Evolutionary conservation across 1,139 yeast genomes (phyloP).

Genomic region (Geotrichum bryndzae): DNA sequence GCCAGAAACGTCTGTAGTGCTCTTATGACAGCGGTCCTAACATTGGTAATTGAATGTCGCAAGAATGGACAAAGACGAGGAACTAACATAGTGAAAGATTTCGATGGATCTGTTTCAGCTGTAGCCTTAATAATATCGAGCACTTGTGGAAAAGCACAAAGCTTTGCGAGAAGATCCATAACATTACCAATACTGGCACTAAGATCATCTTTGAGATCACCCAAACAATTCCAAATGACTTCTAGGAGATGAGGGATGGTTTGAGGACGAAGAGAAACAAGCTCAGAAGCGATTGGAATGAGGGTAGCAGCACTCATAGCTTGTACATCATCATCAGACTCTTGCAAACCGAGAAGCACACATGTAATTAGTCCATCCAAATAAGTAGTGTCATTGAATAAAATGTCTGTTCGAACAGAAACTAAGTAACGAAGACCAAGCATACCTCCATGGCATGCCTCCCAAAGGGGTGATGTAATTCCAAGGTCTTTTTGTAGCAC

Average conservation of each 20-base stretch:
- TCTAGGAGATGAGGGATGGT: slow-evolving; percentile 60
- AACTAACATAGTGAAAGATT: slow-evolving; percentile 67
- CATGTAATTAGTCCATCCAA: slow-evolving; percentile 71
- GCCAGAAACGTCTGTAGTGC: slow-evolving; percentile 74
- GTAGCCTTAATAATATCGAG: slow-evolving; percentile 62
- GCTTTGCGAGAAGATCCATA: slow-evolving; percentile 85
- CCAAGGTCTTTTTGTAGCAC: slow-evolving; percentile 60
- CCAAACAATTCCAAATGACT: slow-evolving; percentile 83
- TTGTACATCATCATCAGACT: slow-evolving; percentile 92
- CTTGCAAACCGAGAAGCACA: slow-evolving; percentile 80
- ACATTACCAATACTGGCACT: slow-evolving; percentile 94
- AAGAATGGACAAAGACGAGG: slow-evolving; percentile 89
- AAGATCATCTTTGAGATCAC: slow-evolving; percentile 80
- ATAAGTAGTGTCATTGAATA: slow-evolving; percentile 46
- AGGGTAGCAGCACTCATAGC: slow-evolving; percentile 94
- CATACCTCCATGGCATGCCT: slow-evolving; percentile 98
- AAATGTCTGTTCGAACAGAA: slow-evolving; percentile 75
- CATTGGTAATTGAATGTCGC: slow-evolving; percentile 89
- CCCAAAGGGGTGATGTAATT: slow-evolving; percentile 60
- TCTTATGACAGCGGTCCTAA: slow-evolving; percentile 79
- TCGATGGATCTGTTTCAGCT: slow-evolving; percentile 39
- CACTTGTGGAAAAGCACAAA: slow-evolving; percentile 78
- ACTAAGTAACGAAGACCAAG: slow-evolving; percentile 89
- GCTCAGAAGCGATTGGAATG: slow-evolving; percentile 80
- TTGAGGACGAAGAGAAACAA: slow-evolving; percentile 59